Percentiles rank a stretch among this genome's conserved stretches.
Evolutionary conservation across 441 rosid species (phyloP).

Genomic region (Francoa sonchifolia): DNA sequence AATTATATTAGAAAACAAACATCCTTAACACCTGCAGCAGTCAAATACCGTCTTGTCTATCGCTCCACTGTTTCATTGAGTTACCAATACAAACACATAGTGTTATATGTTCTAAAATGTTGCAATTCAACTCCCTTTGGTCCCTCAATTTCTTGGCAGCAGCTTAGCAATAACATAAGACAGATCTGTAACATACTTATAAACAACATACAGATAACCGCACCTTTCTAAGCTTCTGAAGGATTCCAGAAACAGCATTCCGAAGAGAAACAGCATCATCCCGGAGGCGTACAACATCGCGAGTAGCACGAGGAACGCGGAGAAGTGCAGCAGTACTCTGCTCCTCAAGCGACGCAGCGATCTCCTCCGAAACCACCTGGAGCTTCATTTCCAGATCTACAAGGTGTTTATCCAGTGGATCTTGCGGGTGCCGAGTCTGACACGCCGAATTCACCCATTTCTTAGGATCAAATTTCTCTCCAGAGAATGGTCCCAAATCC

Average conservation of each 20-base stretch:
- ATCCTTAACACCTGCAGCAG: too few species aligned
- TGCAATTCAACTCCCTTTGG: too few species aligned
- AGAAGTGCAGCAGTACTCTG: constrained; percentile 79
- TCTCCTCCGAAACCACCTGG: constrained; percentile 95
- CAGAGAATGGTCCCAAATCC: constrained; percentile 92
- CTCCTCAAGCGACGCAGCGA: constrained; percentile 85
- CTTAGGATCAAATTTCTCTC: constrained; percentile 90
- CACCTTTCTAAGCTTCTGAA: constrained; percentile 88
- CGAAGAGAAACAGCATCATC: constrained; percentile 92
- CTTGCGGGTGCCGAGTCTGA: constrained; percentile 74
- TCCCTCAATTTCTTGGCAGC: too few species aligned
- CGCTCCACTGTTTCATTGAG: too few species aligned
- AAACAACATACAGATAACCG: too few species aligned
- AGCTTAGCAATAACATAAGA: background rate
- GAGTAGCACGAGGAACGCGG: constrained; percentile 93
- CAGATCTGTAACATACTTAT: too few species aligned
- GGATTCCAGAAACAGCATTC: constrained; percentile 61
- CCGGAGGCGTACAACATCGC: constrained; percentile 83
- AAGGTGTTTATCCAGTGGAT: constrained; percentile 74
- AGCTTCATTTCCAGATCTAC: constrained; percentile 99
- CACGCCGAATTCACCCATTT: constrained; percentile 86
- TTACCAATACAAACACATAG: too few species aligned
- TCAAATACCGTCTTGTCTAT: too few species aligned
- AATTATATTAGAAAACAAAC: too few species aligned
- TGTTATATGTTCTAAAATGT: too few species aligned